A percentile compares a stretch with the other conserved stretches of the same genome.
Conservation (phyloP, 345 rosid species). For the Murraya paniculata region DNA sequence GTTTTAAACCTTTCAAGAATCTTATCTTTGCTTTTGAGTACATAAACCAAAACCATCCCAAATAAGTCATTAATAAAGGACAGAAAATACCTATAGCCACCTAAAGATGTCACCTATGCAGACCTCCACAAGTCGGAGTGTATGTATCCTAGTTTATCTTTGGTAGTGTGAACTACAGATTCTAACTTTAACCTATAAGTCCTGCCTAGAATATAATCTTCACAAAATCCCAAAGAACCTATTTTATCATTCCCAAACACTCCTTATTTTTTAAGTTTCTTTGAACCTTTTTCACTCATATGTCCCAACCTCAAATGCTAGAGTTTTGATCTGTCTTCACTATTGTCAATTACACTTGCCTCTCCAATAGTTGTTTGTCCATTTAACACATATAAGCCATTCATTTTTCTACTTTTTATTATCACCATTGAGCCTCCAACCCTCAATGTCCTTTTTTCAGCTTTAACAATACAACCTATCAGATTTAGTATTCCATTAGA, state of each 20-base stretch:
- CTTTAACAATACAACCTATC: accelerated
- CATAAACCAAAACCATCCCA: too few relatives aligned
- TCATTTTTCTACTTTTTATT: neutral
- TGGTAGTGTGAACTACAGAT: neutral
- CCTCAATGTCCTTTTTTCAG: too few relatives aligned
- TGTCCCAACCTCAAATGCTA: neutral
- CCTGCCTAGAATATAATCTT: neutral
- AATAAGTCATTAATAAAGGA: too few relatives aligned
- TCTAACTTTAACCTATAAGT: neutral
- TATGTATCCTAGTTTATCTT: neutral
- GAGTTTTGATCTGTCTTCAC: accelerated
- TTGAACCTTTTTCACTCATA: neutral
- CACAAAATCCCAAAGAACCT: too few relatives aligned
- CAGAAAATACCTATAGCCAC: too few relatives aligned
- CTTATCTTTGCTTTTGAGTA: too few relatives aligned
- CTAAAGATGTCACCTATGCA: accelerated
- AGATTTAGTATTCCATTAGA: neutral
- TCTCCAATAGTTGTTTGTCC: neutral
- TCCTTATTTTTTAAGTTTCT: accelerated
- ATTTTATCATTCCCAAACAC: too few relatives aligned
- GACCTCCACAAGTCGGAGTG: too few relatives aligned
- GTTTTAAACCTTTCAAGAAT: too few relatives aligned
- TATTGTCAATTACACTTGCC: neutral
- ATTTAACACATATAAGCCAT: neutral
- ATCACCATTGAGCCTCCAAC: neutral